These are phyloP conservation scores for Paramecium pentaurelia DNA, from an alignment of 73 alveolate species.

Conservation along the genomic window DNA sequence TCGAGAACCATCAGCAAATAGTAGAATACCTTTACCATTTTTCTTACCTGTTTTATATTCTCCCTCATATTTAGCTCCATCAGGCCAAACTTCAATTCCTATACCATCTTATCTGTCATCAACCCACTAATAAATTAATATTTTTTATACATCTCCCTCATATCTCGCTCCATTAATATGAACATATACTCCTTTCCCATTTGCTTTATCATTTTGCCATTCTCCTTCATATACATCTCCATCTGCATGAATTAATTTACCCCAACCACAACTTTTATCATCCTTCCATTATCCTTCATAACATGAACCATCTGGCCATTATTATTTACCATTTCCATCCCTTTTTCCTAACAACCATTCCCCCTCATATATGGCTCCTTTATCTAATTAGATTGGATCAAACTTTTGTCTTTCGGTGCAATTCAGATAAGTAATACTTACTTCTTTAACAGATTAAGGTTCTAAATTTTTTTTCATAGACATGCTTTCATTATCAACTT, in stretches of 20 bases:
- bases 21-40: constrained; percentile 73
- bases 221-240: constrained; percentile 71
- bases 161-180: constrained; percentile 69
- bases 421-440: not conserved
- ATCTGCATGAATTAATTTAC: constrained; percentile 59
- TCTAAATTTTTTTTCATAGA: not conserved
- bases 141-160: constrained; percentile 73
- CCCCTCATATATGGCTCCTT: constrained; percentile 70
- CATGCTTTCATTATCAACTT: not conserved
- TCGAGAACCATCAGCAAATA: constrained; percentile 71
- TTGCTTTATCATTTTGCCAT: constrained; percentile 69
- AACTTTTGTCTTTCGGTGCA: constrained; percentile 54
- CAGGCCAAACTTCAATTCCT: constrained; percentile 75
- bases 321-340: constrained; percentile 71
- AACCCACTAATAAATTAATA: not conserved
- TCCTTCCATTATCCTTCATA: constrained; percentile 65
- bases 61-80: constrained; percentile 73
- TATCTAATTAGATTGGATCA: constrained; percentile 63
- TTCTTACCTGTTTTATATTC: constrained; percentile 72
- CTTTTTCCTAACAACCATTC: constrained; percentile 67
- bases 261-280: constrained; percentile 57
- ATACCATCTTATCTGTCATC: constrained; percentile 68
- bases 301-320: constrained; percentile 72
- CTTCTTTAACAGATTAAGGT: not conserved
- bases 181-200: constrained; percentile 75